phyloP scores from a whole-genome alignment of 192 early-diverging fungal species.

The Coemansia biformis region DNA sequence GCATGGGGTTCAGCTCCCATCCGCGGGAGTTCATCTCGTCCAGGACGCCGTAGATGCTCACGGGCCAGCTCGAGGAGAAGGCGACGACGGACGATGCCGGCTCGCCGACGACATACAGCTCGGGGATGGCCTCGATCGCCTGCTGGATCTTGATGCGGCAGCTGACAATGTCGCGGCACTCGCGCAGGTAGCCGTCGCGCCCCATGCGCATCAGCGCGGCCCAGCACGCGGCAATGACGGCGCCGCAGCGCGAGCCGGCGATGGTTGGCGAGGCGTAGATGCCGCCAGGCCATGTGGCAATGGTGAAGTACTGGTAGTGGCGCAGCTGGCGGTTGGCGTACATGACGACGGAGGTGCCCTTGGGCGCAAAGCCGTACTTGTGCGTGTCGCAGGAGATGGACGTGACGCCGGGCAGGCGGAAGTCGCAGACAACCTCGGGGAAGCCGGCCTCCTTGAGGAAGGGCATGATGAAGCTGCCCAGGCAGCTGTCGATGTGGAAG shows the following conservation, averaged over 20 bases:
- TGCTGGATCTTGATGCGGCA: slow-evolving; percentile 63
- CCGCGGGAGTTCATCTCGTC: slow-evolving; percentile 75
- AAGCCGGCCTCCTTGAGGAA: slow-evolving; percentile 92
- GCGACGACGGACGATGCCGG: slow-evolving; percentile 78
- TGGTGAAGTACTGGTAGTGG: slow-evolving; percentile 88
- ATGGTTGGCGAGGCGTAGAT: slow-evolving; percentile 92
- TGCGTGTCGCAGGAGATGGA: slow-evolving; percentile 95
- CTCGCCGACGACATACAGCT: slow-evolving; percentile 78
- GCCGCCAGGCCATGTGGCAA: slow-evolving; percentile 91
- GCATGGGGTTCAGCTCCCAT: slow-evolving; percentile 85
- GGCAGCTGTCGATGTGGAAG: slow-evolving; percentile 93
- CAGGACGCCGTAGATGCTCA: slow-evolving; percentile 79
- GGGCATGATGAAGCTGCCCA: slow-evolving; percentile 92
- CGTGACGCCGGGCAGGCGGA: slow-evolving; percentile 86
- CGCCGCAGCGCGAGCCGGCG: slow-evolving; percentile 83
- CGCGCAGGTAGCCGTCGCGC: slow-evolving; percentile 75
- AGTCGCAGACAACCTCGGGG: slow-evolving; percentile 75
- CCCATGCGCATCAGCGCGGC: slow-evolving; percentile 86
- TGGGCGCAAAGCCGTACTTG: slow-evolving; percentile 99
- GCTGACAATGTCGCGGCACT: slow-evolving; percentile 73
- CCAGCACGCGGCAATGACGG: slow-evolving; percentile 96
- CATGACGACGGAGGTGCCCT: slow-evolving; percentile 95
- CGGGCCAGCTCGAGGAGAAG: slow-evolving; percentile 62
- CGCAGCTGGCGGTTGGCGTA: slow-evolving; percentile 73
- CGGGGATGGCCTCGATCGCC: slow-evolving; percentile 56